phyloP scores from a whole-genome alignment of 2,329 filamentous ascomycete species.

The Arthrobotrys entomopaga region DNA sequence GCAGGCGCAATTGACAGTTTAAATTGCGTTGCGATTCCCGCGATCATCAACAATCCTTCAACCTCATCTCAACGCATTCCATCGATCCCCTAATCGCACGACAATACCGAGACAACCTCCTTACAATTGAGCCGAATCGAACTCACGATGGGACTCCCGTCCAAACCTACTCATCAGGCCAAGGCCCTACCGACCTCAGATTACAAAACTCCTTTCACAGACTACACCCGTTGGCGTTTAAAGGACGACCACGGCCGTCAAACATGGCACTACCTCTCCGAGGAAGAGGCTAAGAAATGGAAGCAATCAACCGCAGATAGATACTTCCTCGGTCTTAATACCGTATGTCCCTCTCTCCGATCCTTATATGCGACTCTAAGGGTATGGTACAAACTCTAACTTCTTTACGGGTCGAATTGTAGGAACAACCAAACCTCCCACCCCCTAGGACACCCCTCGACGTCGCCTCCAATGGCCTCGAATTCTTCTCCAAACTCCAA shows the following conservation, averaged over 20 bases:
- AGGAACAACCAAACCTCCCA: conserved; percentile 80
- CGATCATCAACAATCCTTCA: conserved; percentile 6
- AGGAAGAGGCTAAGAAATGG: conserved; percentile 78
- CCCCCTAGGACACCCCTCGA: conserved; percentile 77
- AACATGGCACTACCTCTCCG: conserved; percentile 91
- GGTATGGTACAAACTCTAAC: background rate
- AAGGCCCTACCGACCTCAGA: conserved; percentile 26
- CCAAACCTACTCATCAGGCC: conserved; percentile 10
- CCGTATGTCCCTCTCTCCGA: conserved; percentile 67
- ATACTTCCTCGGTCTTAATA: conserved; percentile 81
- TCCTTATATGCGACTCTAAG: background rate
- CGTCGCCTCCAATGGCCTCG: conserved; percentile 81
- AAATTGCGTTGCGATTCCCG: conserved; percentile 8
- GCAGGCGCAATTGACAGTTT: background rate
- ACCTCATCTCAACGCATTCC: conserved; percentile 3
- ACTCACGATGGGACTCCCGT: conserved; percentile 39
- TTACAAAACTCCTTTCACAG: conserved; percentile 66
- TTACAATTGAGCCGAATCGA: background rate
- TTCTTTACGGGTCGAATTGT: conserved; percentile 14
- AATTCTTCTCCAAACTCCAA: conserved; percentile 90
- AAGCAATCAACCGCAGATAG: conserved; percentile 90
- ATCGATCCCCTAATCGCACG: background rate
- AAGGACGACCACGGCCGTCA: conserved; percentile 84
- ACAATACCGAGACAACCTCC: background rate
- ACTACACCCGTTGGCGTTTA: conserved; percentile 84